Evolutionary conservation across 106 monocot genomes (phyloP).

Genomic region (Agapanthus africanus): DNA sequence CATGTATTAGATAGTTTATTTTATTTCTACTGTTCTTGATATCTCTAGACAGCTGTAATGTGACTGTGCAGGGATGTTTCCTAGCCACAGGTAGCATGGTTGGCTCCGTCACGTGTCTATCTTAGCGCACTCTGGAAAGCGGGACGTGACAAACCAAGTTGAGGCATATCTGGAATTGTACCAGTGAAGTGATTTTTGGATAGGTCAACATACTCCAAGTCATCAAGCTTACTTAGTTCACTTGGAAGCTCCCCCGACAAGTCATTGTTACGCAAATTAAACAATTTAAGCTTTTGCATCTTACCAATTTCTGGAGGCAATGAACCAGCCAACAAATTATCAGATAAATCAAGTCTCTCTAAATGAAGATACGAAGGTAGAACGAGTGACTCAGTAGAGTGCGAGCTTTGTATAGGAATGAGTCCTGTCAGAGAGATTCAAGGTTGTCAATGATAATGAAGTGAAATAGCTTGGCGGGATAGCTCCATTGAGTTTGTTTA

Average conservation of each 20-base stretch:
- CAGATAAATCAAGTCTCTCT: slow-evolving; percentile 66
- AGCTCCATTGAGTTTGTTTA: slow-evolving; percentile 48
- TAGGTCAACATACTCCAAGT: slow-evolving; percentile 66
- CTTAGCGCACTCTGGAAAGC: too few species aligned
- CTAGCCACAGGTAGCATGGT: too few species aligned
- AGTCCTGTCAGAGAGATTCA: slow-evolving; percentile 71
- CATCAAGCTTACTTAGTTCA: slow-evolving; percentile 54
- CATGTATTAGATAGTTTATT: too few species aligned
- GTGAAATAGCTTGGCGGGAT: slow-evolving; percentile 41
- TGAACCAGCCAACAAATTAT: slow-evolving; percentile 57
- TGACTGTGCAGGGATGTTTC: too few species aligned
- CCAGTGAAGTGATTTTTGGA: slow-evolving; percentile 73
- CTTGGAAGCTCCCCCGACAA: slow-evolving; percentile 68
- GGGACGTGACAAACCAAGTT: too few species aligned
- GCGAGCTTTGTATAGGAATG: slow-evolving; percentile 48
- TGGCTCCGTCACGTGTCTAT: too few species aligned
- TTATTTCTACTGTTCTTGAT: too few species aligned
- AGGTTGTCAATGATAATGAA: slow-evolving; percentile 39
- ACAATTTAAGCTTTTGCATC: slow-evolving; percentile 50
- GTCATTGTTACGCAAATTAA: slow-evolving; percentile 51
- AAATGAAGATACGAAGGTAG: slow-evolving; percentile 34
- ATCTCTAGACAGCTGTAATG: too few species aligned
- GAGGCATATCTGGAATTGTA: slow-evolving; percentile 57
- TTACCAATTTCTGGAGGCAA: slow-evolving; percentile 56
- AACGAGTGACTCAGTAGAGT: slow-evolving; percentile 46